phyloP scores from a whole-genome alignment of 371 early-diverging fungal genomes.

The Rhizopus delemar region DNA sequence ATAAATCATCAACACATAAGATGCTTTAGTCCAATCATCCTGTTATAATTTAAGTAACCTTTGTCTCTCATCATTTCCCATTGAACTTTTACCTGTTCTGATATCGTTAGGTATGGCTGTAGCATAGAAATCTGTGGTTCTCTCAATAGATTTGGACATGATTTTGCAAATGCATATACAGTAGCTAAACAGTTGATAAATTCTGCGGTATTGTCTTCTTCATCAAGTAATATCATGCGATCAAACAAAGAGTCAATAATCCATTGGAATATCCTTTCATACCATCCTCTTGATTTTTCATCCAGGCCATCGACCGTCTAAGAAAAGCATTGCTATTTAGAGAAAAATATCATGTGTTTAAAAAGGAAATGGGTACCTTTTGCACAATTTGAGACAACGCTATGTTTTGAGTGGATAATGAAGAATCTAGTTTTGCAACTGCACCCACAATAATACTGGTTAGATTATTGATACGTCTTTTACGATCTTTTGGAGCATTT shows the following conservation, averaged over 20 bases:
- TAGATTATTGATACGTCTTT: constrained; percentile 41
- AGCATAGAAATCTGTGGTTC: constrained; percentile 49
- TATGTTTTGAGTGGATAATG: constrained; percentile 18
- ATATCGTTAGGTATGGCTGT: constrained; percentile 50
- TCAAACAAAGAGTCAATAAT: constrained; percentile 73
- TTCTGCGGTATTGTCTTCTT: constrained; percentile 34
- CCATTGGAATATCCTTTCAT: constrained; percentile 56
- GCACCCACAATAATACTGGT: constrained; percentile 53
- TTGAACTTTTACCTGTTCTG: constrained; percentile 30
- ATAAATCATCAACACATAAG: constrained; percentile 58
- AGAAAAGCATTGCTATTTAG: not conserved
- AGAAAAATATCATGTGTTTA: too few relatives aligned
- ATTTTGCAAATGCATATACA: constrained; percentile 45
- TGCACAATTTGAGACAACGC: constrained; percentile 36
- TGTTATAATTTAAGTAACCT: constrained; percentile 10
- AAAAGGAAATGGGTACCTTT: constrained; percentile 24
- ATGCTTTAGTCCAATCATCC: constrained; percentile 56
- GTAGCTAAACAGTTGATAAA: constrained; percentile 45
- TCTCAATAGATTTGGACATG: constrained; percentile 43
- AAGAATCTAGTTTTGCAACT: constrained; percentile 35
- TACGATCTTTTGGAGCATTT: constrained; percentile 38
- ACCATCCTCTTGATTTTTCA: constrained; percentile 34
- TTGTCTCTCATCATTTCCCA: not conserved
- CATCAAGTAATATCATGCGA: constrained; percentile 57
- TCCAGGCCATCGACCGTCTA: constrained; percentile 39